Evolutionary conservation across 169 alveolate species (phyloP).

Genomic region (Miamiensis avidus): DNA sequence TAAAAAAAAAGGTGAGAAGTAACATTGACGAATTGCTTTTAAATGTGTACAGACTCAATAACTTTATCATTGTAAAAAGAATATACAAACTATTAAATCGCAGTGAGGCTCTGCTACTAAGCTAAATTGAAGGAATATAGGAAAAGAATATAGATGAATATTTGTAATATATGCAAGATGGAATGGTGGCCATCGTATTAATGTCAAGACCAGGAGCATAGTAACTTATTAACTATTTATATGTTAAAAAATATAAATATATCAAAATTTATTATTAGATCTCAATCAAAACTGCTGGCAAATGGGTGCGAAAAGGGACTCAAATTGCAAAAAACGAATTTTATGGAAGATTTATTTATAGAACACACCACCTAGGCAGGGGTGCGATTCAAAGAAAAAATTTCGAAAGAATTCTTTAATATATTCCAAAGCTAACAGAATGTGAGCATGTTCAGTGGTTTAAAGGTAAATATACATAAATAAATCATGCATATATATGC

Average conservation of each 20-base stretch:
- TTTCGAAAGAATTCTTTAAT: constrained; percentile 38
- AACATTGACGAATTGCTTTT: constrained; percentile 21
- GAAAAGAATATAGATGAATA: constrained; percentile 19
- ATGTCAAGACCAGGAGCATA: constrained; percentile 33
- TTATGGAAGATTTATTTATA: constrained; percentile 28
- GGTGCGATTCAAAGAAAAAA: constrained; percentile 23
- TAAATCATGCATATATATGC: too few relatives aligned
- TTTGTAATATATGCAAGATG: constrained; percentile 32
- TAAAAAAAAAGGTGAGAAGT: constrained; percentile 41
- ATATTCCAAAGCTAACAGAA: constrained; percentile 27
- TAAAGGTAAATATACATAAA: too few relatives aligned
- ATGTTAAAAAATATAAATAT: too few relatives aligned
- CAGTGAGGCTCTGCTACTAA: constrained; percentile 14
- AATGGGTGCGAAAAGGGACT: constrained; percentile 41
- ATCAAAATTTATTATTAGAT: too few relatives aligned
- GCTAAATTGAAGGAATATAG: constrained; percentile 9
- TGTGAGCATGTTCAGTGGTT: constrained; percentile 22
- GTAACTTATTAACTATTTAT: too few relatives aligned
- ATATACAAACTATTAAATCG: constrained; percentile 1
- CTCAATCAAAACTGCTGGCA: constrained; percentile 17
- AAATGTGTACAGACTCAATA: constrained; percentile 30
- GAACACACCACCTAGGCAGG: constrained; percentile 31
- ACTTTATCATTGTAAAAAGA: constrained; percentile 31
- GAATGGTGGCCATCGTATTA: constrained; percentile 5
- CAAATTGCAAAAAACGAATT: constrained; percentile 31